phyloP scores from a whole-genome alignment of 495 filamentous ascomycete species.

The Tuber indicum region DNA sequence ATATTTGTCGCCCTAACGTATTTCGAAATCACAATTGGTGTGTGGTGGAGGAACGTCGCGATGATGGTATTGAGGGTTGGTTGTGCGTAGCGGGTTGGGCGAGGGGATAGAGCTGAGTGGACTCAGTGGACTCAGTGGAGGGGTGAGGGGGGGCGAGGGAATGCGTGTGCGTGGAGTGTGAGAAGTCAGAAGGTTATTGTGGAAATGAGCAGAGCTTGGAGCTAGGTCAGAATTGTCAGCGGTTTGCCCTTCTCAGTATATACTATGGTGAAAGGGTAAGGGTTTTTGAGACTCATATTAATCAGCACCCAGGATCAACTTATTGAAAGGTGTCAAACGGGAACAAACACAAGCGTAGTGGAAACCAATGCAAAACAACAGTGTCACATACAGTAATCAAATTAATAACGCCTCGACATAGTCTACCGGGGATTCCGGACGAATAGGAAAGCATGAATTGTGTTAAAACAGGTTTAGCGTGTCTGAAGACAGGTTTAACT shows the following conservation, averaged over 20 bases:
- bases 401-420: no score
- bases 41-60: background rate
- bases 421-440: no score
- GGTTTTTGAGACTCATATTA: background rate
- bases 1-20: background rate
- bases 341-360: no score
- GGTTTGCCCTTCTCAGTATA: background rate
- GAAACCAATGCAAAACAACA: no score
- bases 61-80: background rate
- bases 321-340: no score
- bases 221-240: background rate
- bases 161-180: background rate
- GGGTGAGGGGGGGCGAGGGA: background rate
- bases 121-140: no score
- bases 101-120: background rate
- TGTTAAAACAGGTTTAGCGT: no score
- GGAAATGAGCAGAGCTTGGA: background rate
- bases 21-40: background rate
- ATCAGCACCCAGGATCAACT: background rate
- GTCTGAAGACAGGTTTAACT: no score
- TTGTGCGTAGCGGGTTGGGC: background rate
- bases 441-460: no score
- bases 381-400: no score
- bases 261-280: background rate
- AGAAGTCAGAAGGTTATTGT: background rate